These are phyloP conservation scores for Aspergillus biplanus DNA, from an alignment of 495 filamentous ascomycete genomes.

Conservation along the genomic window DNA sequence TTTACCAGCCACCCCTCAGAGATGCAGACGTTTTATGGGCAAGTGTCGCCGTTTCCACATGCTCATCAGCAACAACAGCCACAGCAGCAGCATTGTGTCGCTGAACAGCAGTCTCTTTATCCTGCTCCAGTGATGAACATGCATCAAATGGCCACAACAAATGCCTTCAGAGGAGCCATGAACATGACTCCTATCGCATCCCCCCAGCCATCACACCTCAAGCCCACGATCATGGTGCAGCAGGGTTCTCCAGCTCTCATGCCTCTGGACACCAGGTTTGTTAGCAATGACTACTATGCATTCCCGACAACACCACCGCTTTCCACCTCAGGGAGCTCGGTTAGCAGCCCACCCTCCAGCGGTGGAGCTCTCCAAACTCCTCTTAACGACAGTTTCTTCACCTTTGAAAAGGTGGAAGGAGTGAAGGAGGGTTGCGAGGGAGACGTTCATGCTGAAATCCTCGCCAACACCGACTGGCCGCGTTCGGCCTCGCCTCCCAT, in stretches of 20 bases:
- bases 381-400: conserved; percentile 76
- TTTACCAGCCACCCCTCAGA: conserved; percentile 75
- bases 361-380: conserved; percentile 81
- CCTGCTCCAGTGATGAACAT: conserved; percentile 67
- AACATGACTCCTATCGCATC: conserved; percentile 77
- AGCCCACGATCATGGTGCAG: conserved; percentile 72
- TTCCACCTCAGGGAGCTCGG: conserved; percentile 79
- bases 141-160: conserved; percentile 67
- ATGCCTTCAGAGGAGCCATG: conserved; percentile 58
- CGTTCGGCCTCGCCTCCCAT: conserved; percentile 80
- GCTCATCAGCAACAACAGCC: conserved; percentile 36
- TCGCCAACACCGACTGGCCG: conserved; percentile 77
- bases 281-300: conserved; percentile 67
- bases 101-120: conserved; percentile 43
- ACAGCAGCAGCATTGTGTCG: conserved; percentile 38
- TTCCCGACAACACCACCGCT: conserved; percentile 89
- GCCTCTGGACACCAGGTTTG: conserved; percentile 77
- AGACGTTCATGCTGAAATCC: conserved; percentile 73
- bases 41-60: conserved; percentile 21
- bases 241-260: conserved; percentile 72
- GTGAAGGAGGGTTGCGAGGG: conserved; percentile 82
- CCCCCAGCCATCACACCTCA: conserved; percentile 74
- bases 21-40: conserved; percentile 19
- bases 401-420: conserved; percentile 72
- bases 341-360: conserved; percentile 83